Conservation (phyloP, 306 rosid genomes). For the Alnus glutinosa region DNA sequence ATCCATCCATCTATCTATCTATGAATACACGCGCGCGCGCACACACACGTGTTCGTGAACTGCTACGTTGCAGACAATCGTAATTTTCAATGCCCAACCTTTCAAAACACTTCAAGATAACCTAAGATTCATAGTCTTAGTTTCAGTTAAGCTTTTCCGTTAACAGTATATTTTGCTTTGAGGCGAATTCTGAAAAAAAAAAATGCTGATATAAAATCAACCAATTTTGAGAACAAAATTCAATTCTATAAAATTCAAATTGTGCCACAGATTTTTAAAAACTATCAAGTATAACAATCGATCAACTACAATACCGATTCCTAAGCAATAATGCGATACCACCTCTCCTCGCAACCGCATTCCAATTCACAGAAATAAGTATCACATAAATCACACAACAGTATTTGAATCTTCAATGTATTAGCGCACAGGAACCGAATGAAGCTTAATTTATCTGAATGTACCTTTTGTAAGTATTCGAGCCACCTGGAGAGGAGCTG, state of each 20-base stretch:
- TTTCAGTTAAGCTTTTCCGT: neutral
- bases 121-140: neutral
- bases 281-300: no score
- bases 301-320: no score
- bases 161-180: neutral
- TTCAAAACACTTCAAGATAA: no score
- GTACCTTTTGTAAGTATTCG: constrained; percentile 55
- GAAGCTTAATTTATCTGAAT: neutral
- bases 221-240: neutral
- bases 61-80: no score
- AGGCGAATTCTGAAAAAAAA: neutral
- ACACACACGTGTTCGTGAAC: no score
- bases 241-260: no score
- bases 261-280: no score
- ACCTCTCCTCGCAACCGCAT: neutral
- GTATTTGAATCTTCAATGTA: neutral
- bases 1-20: no score
- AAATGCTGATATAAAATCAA: neutral
- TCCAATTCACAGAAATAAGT: neutral
- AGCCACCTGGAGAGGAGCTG: constrained; percentile 60
- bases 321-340: neutral
- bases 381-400: neutral
- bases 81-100: no score
- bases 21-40: no score
- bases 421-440: neutral